Evolutionary conservation across 257 asterid genomes (phyloP).

Genomic region (Penstemon barbatus): DNA sequence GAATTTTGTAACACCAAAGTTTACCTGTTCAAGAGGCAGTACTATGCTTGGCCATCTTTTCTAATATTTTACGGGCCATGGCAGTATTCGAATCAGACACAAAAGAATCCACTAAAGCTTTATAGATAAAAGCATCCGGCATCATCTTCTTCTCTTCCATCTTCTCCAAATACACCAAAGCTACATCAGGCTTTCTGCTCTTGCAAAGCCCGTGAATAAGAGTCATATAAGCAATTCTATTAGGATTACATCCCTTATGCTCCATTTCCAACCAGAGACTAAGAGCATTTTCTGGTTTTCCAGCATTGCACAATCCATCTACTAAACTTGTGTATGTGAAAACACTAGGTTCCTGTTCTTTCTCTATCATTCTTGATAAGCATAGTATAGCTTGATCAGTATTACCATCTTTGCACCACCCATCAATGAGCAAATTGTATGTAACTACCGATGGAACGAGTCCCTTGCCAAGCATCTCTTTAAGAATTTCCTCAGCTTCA

Average conservation of each 20-base stretch:
- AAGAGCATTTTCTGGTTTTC: slow-evolving; percentile 65
- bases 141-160: slow-evolving; percentile 72
- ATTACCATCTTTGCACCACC: slow-evolving; percentile 74
- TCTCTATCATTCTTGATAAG: slow-evolving; percentile 57
- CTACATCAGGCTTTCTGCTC: slow-evolving; percentile 61
- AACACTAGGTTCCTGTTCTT: slow-evolving; percentile 61
- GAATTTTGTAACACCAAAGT: not conserved
- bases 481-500: slow-evolving; percentile 62
- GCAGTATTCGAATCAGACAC: slow-evolving; percentile 41
- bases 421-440: slow-evolving; percentile 80
- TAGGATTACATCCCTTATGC: slow-evolving; percentile 54
- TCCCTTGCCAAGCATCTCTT: slow-evolving; percentile 67
- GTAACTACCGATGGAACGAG: slow-evolving; percentile 83
- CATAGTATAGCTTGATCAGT: slow-evolving; percentile 50
- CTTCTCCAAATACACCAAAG: slow-evolving; percentile 53
- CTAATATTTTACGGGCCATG: slow-evolving; percentile 47
- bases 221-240: slow-evolving; percentile 81
- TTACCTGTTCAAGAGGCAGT: slow-evolving; percentile 22
- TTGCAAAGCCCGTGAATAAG: slow-evolving; percentile 88
- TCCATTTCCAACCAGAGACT: slow-evolving; percentile 67
- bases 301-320: slow-evolving; percentile 73
- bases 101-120: slow-evolving; percentile 56
- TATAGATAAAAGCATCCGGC: slow-evolving; percentile 61
- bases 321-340: slow-evolving; percentile 80
- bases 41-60: slow-evolving; percentile 45